Evolutionary conservation across 139 green algal genomes (phyloP), one percentile per base, ranked within the genome.

Genomic region (Chlorella ohadii): DNA sequence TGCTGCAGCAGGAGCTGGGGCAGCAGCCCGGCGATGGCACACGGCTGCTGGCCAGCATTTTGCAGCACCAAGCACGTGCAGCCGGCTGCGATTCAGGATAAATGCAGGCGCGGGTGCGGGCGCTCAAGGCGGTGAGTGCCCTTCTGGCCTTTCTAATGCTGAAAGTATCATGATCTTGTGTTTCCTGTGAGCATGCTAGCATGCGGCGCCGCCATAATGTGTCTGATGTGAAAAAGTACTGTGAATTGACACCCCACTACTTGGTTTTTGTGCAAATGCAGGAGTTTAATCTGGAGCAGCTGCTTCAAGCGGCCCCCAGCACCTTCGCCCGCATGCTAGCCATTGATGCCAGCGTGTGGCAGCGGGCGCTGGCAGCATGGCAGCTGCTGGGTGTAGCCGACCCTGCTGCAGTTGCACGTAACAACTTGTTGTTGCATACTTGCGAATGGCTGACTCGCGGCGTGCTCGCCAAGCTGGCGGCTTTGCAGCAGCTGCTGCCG

Each of bases 401-500:
- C 44, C n/a, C 28, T 3, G 47, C 22, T 38, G 20, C 72, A 5
- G n/a, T 41, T 16, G 72, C 12, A 28, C 28, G 47, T 47, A n/a
- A 7, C 2, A 19, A 28, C 47, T 47, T 3, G 11, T 4, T 19
- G 11, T 59, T 13, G 51, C 51, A 23, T 22, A 59, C 51, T 25
- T 39, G 13, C 13, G 1, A 44, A 19, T 79, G 72, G 72, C 44
- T 64, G 47, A 15, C 28, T 3, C 4, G 13, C 11, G 16, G 6
- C 6, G 13, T 25, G n/a, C n/a, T 79, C 12, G 72, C 72, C 44
- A 79, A 66, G n/a, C 72, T 36, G 47, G n/a, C n/a, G 72, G 72
- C 72, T 15, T 3, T 79, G n/a, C 47, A 79, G 72, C 72, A 59
- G n/a, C n/a, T 79, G 44, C 44, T 79, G 47, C 71, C 28, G 25